A percentile compares a stretch with the other conserved stretches of the same genome.
Evolutionary conservation across 1,284 basidiomycete species (phyloP).

Genomic region (Erythrobasidium hasegawianum): DNA sequence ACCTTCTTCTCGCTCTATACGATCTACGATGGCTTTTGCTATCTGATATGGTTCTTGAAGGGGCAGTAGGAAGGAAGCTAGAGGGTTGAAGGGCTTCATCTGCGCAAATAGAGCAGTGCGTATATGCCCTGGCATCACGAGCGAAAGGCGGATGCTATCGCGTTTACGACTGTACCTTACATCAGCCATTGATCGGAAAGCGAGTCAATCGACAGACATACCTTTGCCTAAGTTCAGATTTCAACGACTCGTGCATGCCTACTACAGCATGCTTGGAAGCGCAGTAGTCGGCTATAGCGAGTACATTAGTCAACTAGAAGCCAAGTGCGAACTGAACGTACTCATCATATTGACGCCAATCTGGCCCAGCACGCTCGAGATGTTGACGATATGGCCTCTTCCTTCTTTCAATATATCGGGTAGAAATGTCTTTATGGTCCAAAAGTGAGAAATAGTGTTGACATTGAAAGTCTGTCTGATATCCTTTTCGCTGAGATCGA

Average conservation of each 20-base stretch:
- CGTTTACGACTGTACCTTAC: conserved; percentile 57
- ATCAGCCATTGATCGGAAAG: conserved; percentile 10
- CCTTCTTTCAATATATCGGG: conserved; percentile 76
- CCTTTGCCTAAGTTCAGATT: conserved; percentile 75
- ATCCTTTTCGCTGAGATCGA: conserved; percentile 73
- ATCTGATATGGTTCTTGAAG: conserved; percentile 66
- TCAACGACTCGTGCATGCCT: conserved; percentile 70
- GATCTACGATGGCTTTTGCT: conserved; percentile 72
- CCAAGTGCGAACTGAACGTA: conserved; percentile 62
- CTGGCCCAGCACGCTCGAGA: conserved; percentile 20
- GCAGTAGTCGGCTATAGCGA: conserved; percentile 76
- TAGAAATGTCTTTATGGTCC: conserved; percentile 87
- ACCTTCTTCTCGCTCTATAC: conserved; percentile 71
- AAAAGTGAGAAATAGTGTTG: conserved; percentile 84
- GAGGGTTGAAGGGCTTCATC: conserved; percentile 46
- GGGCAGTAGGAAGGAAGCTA: conserved; percentile 69
- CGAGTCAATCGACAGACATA: conserved; percentile 44
- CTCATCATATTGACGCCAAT: conserved; percentile 12
- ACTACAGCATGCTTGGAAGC: conserved; percentile 81
- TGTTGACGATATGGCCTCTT: conserved; percentile 70
- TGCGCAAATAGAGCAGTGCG: conserved; percentile 68
- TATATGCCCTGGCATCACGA: conserved; percentile 72
- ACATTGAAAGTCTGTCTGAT: conserved; percentile 79
- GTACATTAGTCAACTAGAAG: conserved; percentile 69
- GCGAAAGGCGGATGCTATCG: conserved; percentile 69